Evolutionary conservation across 305 asterid species (phyloP).

Genomic region (Fraxinus dipetala): DNA sequence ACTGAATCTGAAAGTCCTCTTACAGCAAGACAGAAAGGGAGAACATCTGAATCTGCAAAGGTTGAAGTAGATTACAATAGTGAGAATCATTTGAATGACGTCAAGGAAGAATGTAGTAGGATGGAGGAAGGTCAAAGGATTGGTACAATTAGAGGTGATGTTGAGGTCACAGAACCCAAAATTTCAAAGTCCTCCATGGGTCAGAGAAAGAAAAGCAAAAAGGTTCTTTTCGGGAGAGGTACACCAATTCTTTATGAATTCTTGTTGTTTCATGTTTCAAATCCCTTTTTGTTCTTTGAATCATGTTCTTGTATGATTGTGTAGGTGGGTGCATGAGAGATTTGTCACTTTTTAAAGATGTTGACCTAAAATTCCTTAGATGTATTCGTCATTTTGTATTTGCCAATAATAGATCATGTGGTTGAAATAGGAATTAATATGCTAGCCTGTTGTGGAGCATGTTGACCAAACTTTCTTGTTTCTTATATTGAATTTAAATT

Average conservation of each 20-base stretch:
- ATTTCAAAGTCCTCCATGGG: constrained; percentile 39
- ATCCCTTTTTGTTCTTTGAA: constrained; percentile 12
- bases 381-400: neutral
- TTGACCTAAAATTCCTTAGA: neutral
- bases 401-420: neutral
- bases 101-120: constrained; percentile 81
- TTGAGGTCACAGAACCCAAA: constrained; percentile 36
- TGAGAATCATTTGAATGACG: constrained; percentile 55
- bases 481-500: neutral
- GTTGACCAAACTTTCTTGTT: neutral
- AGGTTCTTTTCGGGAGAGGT: constrained; percentile 65
- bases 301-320: constrained; percentile 9
- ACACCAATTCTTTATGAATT: constrained; percentile 18
- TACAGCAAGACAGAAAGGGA: constrained; percentile 42
- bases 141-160: constrained; percentile 40
- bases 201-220: constrained; percentile 68
- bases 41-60: constrained; percentile 38
- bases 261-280: constrained; percentile 19
- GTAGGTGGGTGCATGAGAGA: neutral
- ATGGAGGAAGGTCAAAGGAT: constrained; percentile 71
- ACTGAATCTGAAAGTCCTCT: constrained; percentile 39
- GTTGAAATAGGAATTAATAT: neutral
- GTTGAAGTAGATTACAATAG: constrained; percentile 42
- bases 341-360: neutral
- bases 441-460: neutral